These are phyloP conservation scores for Echinochloa phyllopogon DNA, from an alignment of 176 grass and related monocot genomes.

Conservation along the genomic window DNA sequence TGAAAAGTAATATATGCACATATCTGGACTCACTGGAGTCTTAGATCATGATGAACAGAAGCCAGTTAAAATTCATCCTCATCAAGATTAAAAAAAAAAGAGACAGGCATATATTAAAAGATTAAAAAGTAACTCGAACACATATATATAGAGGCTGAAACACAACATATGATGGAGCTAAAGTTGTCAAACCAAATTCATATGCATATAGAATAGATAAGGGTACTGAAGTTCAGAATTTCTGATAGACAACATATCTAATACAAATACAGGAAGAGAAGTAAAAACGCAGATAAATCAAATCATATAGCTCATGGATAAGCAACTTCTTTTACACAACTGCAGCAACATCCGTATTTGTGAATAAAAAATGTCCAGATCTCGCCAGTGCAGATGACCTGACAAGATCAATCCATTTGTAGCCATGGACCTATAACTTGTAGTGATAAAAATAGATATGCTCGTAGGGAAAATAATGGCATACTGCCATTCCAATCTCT, in stretches of 20 bases:
- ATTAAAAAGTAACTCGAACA: neutral
- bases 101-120: neutral
- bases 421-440: neutral
- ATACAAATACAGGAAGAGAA: conserved; percentile 9
- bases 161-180: neutral
- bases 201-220: conserved; percentile 5
- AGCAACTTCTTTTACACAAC: conserved; percentile 1
- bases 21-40: neutral
- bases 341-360: conserved; percentile 1
- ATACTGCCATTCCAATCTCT: neutral
- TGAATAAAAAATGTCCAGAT: neutral
- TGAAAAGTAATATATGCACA: neutral
- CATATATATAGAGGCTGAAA: neutral
- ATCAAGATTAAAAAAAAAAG: neutral
- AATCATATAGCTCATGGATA: conserved; percentile 4
- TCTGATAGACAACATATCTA: conserved; percentile 11
- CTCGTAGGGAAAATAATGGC: neutral
- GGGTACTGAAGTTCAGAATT: neutral
- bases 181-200: conserved; percentile 22
- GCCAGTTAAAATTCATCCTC: neutral
- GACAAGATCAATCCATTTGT: conserved; percentile 21
- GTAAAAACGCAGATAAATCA: conserved; percentile 29
- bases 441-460: neutral
- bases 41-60: neutral
- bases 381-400: neutral